Conservation (phyloP, 2,329 filamentous ascomycete genomes). For the Aspergillus spinulosporus region DNA sequence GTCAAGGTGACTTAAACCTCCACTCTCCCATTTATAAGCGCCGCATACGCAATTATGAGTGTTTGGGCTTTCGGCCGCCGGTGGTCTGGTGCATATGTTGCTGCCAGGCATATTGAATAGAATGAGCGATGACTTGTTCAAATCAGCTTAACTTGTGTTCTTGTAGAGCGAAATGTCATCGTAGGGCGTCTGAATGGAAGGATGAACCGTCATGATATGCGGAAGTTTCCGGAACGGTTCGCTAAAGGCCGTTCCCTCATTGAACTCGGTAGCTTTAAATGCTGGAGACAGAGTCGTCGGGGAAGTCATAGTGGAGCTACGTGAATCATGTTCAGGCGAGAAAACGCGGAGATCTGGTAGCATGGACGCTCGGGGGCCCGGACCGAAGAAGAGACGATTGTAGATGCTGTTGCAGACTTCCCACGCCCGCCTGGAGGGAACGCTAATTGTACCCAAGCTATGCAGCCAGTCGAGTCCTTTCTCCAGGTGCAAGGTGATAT, state of each 20-base stretch:
- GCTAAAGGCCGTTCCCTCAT: background rate
- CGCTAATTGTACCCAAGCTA: slow-evolving; percentile 1
- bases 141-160: slow-evolving; percentile 17
- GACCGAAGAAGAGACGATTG: slow-evolving; percentile 7
- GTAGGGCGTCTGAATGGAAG: slow-evolving; percentile 7
- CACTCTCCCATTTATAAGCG: too few species aligned
- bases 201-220: slow-evolving; percentile 11
- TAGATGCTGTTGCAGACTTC: slow-evolving; percentile 11
- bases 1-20: background rate
- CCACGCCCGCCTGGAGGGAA: slow-evolving; percentile 3
- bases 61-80: background rate
- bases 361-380: background rate
- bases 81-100: slow-evolving; percentile 32
- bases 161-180: slow-evolving; percentile 10
- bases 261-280: background rate
- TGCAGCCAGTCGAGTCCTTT: slow-evolving; percentile 7
- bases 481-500: slow-evolving; percentile 6
- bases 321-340: slow-evolving; percentile 1
- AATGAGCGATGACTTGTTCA: background rate
- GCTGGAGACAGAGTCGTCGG: background rate
- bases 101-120: background rate
- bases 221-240: slow-evolving; percentile 7
- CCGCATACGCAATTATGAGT: too few species aligned
- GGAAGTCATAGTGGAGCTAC: background rate
- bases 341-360: background rate